Conservation (phyloP, 257 asterid species). For the Gentiana macrophylla region DNA sequence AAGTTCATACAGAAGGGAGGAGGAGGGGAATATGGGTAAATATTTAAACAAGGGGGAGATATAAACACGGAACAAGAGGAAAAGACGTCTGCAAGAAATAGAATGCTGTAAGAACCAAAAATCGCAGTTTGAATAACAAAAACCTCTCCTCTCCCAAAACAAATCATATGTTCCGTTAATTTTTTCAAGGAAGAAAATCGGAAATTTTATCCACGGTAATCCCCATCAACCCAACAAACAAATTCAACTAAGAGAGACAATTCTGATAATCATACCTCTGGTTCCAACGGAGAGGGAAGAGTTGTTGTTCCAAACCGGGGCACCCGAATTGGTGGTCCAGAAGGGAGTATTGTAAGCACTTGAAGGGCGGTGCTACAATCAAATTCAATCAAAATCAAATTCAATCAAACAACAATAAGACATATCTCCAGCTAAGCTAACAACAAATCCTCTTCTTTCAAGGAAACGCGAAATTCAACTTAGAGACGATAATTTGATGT, state of each 20-base stretch:
- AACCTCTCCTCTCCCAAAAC: too few species aligned
- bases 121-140: background rate
- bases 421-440: too few species aligned
- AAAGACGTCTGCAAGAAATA: too few species aligned
- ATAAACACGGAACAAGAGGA: too few species aligned
- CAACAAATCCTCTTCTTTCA: background rate
- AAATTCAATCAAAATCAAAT: conserved; percentile 17
- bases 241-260: too few species aligned
- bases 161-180: too few species aligned
- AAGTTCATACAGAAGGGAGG: too few species aligned
- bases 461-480: background rate
- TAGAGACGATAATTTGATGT: background rate
- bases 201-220: background rate
- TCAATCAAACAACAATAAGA: conserved; percentile 8
- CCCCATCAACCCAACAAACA: background rate
- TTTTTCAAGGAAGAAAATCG: too few species aligned
- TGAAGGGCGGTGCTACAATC: conserved; percentile 76
- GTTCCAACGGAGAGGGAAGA: conserved; percentile 75
- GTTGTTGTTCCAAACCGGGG: conserved; percentile 88
- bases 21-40: too few species aligned
- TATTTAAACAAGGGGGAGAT: too few species aligned
- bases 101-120: too few species aligned
- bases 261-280: conserved; percentile 35
- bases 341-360: conserved; percentile 69
- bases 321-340: conserved; percentile 78